phyloP scores from a whole-genome alignment of 2,329 filamentous ascomycete genomes.

The Aspergillus vadensis region DNA sequence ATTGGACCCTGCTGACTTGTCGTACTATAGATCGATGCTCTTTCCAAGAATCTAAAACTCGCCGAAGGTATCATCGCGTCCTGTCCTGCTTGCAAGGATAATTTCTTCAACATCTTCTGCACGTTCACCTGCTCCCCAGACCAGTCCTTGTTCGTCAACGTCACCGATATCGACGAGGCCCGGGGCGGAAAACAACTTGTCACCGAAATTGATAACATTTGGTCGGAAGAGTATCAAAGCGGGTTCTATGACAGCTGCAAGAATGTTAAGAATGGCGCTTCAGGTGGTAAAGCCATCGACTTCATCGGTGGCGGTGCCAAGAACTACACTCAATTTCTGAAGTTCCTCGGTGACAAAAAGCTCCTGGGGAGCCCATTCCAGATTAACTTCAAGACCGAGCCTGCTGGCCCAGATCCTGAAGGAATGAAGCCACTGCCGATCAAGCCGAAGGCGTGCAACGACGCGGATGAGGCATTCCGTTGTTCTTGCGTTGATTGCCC shows the following conservation, averaged over 20 bases:
- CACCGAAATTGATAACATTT: conserved; percentile 84
- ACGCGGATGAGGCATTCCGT: conserved; percentile 78
- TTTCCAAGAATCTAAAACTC: conserved; percentile 81
- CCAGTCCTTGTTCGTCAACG: conserved; percentile 92
- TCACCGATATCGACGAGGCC: conserved; percentile 69
- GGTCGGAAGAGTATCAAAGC: conserved; percentile 78
- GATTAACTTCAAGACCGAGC: conserved; percentile 78
- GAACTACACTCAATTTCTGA: conserved; percentile 82
- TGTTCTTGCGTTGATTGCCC: conserved; percentile 95
- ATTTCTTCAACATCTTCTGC: conserved; percentile 98
- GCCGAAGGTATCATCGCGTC: conserved; percentile 87
- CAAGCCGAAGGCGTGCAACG: conserved; percentile 83
- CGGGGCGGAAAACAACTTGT: conserved; percentile 65
- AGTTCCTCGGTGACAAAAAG: conserved; percentile 92
- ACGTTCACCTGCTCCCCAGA: conserved; percentile 98
- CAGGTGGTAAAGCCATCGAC: conserved; percentile 90
- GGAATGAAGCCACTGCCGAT: conserved; percentile 73
- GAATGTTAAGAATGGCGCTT: conserved; percentile 95
- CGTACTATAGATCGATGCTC: conserved; percentile 65
- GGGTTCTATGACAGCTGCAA: conserved; percentile 98
- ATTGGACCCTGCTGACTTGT: neutral
- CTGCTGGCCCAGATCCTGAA: conserved; percentile 61
- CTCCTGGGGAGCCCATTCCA: conserved; percentile 91
- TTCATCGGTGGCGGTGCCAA: conserved; percentile 94
- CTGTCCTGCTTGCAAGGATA: conserved; percentile 95